Conservation (phyloP, 2,329 filamentous ascomycete genomes). For the Neofusicoccum sp. region DNA sequence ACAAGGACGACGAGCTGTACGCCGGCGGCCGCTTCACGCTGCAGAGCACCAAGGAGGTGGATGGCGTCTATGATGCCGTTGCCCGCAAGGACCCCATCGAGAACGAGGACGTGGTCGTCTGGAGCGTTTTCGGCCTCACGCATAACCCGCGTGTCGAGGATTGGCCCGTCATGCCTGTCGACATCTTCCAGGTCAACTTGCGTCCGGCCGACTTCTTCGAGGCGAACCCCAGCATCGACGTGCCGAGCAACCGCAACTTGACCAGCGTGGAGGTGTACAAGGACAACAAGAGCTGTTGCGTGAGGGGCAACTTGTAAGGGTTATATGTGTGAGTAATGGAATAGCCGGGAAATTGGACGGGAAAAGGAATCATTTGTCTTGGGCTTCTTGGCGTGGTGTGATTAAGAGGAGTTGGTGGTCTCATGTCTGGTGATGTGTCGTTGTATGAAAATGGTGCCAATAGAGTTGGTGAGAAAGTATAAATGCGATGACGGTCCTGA, state of each 20-base stretch:
- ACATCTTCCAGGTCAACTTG: slow-evolving; percentile 52
- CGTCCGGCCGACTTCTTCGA: slow-evolving; percentile 58
- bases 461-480: no score
- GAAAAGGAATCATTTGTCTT: neutral
- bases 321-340: neutral
- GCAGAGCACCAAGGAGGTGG: slow-evolving; percentile 47
- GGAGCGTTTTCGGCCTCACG: slow-evolving; percentile 54
- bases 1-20: slow-evolving; percentile 55
- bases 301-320: slow-evolving; percentile 1
- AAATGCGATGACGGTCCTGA: no score
- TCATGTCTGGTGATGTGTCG: no score
- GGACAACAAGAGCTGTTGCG: slow-evolving; percentile 13
- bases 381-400: neutral
- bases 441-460: no score
- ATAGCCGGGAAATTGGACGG: neutral
- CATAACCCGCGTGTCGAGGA: slow-evolving; percentile 51
- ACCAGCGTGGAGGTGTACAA: slow-evolving; percentile 17
- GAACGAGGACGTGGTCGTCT: slow-evolving; percentile 53
- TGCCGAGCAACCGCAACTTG: slow-evolving; percentile 40
- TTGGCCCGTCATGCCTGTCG: slow-evolving; percentile 48
- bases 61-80: slow-evolving; percentile 49
- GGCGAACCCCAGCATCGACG: slow-evolving; percentile 56
- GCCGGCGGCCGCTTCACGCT: slow-evolving; percentile 53
- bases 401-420: neutral
- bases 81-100: slow-evolving; percentile 45